Base-by-base conservation (phyloP, 1,284 basidiomycete species). In the Apiotrichum porosum region DNA sequence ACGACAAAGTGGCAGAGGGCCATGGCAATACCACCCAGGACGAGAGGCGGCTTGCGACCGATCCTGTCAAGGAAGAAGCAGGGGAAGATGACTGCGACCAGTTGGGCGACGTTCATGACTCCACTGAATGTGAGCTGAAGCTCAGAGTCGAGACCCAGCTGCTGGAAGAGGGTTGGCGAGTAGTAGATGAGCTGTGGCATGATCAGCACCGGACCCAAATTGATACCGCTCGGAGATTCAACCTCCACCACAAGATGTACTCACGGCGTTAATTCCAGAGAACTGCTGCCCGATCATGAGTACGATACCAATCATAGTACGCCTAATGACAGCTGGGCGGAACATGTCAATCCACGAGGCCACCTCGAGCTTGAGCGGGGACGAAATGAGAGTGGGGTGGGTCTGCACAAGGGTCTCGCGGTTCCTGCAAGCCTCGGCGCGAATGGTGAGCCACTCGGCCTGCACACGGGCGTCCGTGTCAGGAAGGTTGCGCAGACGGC, bases 31-130 rank as follows among this genome's bases (percentile, higher is more conserved):
- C 58, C 35, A 18, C 52, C 49, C 14, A 41, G 45, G 33, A 69
- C 54, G 26, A 70, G 55, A 19, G 66, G 57, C 14, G 54, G 58
- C 12, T 58, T 55, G 10, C 69, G 61, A 24, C 69, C 69, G 12
- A 69, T 41, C 8, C 51, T 49, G 46, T 72, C 70, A 36, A 70
- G 56, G 44, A 60, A 66, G 42, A 69, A 37, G 19, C 68, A 33
- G 5, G 61, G 49, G n/a, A 61, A 57, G 36, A 63, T 23, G 28
- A 64, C 65, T 41, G 66, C 65, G 51, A 67, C 65, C 18, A 38
- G 57, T 30, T 62, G 51, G 24, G 54, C 52, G 31, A 68, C 42
- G 38, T 63, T 65, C 41, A 66, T 68, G 28, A 68, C 52, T 13
- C 68, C 69, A 2, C 66, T 65, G 2, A 61, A 51, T 24, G 63